Conservation (phyloP, 2,329 filamentous ascomycete genomes). For the Pseudogymnoascus sp. region DNA sequence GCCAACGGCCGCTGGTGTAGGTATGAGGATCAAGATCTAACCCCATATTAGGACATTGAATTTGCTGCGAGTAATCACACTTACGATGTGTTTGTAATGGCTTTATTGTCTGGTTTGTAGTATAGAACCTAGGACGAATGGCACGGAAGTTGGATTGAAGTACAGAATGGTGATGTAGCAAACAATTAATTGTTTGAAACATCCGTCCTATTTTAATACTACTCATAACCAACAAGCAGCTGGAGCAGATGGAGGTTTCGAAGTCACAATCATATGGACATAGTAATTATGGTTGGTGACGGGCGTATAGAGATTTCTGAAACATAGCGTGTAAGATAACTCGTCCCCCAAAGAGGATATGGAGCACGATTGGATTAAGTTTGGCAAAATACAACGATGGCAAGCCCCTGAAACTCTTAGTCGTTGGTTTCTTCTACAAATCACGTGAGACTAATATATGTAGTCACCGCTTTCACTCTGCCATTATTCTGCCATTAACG, state of each 20-base stretch:
- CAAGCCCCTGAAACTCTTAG: no score
- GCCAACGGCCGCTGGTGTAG: conserved; percentile 33
- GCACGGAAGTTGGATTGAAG: not conserved
- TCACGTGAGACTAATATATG: no score
- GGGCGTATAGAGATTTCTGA: not conserved
- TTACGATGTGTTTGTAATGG: not conserved
- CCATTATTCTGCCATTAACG: no score
- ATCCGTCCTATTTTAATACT: not conserved
- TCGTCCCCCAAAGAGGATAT: no score
- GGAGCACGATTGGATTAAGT: no score
- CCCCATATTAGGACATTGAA: not conserved
- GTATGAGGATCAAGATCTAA: conserved; percentile 24
- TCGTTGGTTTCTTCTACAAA: no score
- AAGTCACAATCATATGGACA: not conserved
- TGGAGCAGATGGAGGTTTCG: not conserved
- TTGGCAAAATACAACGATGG: no score
- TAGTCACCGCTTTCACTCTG: no score
- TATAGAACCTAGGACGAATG: not conserved
- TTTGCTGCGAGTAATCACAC: not conserved
- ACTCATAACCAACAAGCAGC: not conserved
- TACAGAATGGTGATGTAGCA: not conserved
- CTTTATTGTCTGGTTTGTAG: not conserved
- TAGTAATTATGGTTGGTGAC: not conserved
- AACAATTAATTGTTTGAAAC: not conserved
- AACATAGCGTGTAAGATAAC: no score